These are phyloP conservation scores for Trametes cinnabarina DNA, from an alignment of 768 basidiomycete genomes.

Conservation along the genomic window DNA sequence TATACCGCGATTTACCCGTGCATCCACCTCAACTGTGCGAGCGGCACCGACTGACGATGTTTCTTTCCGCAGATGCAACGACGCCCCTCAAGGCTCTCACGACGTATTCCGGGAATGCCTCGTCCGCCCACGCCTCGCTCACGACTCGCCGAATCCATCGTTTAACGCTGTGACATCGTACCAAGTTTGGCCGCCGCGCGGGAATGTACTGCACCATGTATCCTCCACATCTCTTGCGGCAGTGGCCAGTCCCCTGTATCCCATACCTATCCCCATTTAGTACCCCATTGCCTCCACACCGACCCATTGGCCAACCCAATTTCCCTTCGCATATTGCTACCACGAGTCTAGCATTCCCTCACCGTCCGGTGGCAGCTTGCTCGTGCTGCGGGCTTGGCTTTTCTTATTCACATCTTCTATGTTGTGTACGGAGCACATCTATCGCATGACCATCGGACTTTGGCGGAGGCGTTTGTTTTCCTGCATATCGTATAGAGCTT, in stretches of 20 bases:
- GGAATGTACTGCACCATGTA: constrained; percentile 13
- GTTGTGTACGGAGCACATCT: no score
- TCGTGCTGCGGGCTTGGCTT: background rate
- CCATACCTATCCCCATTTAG: background rate
- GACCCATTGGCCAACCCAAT: background rate
- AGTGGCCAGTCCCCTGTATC: constrained; percentile 8
- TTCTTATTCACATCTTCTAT: background rate
- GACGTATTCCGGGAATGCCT: constrained; percentile 24
- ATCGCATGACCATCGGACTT: no score
- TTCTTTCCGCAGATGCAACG: constrained; percentile 20
- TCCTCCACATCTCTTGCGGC: constrained; percentile 4
- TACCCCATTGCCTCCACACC: background rate
- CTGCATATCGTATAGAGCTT: no score
- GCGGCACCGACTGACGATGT: background rate
- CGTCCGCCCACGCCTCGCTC: constrained; percentile 22
- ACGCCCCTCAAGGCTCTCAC: constrained; percentile 21
- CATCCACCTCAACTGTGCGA: background rate
- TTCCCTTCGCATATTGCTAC: background rate
- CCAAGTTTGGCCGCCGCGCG: background rate
- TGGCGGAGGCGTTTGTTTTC: no score
- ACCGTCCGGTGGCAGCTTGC: background rate
- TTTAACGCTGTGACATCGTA: background rate
- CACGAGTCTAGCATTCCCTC: background rate
- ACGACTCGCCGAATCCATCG: constrained; percentile 23
- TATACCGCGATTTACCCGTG: background rate